Base-by-base conservation (phyloP, 192 early-diverging fungal genomes). In the Coemansia sp. region DNA sequence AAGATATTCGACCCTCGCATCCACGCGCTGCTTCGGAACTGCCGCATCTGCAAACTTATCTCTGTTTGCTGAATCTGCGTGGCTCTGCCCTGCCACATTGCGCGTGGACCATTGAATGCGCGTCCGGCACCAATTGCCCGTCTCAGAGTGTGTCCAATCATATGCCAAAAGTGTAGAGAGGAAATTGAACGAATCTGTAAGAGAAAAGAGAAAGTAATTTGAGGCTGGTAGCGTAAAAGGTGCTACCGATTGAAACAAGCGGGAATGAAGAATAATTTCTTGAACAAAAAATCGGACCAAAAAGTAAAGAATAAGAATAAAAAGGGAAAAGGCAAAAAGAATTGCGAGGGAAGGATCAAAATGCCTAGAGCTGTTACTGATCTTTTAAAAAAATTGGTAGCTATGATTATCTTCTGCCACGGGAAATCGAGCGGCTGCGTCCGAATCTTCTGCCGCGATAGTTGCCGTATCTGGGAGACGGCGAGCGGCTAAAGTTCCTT, bases 351-450 rank as follows among this genome's bases (percentile, higher is more conserved):
- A 32, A 32, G 32, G 32, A 32, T 32, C 32, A 32, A 32, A 32
- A 32, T 32, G 32, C 32, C 32, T 32, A 32, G 32, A 32, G 32
- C 32, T 32, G 32, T 4, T 32, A 32, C 32, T 32, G 4, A 32
- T 32, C 32, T 32, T 32, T 0, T 32, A 32, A 32, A 32, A 32
- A 4, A 32, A 32, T 4, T 32, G 32, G 32, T 32, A 32, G 32
- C 32, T 32, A 32, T 32, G 32, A 32, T 32, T 32, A 32, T 32
- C 79, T 75, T 62, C 78, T 75, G 64, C 70, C 53, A 40, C 78
- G 76, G n/a, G 78, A 81, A 50, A 70, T 37, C 39, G 78, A 81
- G 67, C 78, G 78, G 56, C 73, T 81, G 50, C 78, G 78, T 13
- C 63, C 63, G 41, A 67, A 75, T 12, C 79, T 65, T 19, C 67